Base-by-base conservation (phyloP, 768 basidiomycete genomes). In the Hygrophoropsis aurantiaca region DNA sequence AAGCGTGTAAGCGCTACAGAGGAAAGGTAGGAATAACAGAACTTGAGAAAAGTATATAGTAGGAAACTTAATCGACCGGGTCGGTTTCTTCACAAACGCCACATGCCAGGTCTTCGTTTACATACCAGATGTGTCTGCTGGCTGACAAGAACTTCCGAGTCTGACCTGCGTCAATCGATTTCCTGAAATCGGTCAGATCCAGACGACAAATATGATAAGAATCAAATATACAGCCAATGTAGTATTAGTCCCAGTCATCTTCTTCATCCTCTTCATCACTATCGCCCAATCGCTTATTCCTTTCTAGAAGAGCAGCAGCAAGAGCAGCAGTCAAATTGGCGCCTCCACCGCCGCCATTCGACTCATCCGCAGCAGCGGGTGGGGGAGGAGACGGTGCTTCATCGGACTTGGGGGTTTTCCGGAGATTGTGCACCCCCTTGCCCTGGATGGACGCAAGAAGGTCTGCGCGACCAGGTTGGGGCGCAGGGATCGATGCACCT, bases 251-350 rank as follows among this genome's bases (percentile, higher is more conserved):
- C 61, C 86, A 87, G 48, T 82, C 83, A 26, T 84, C 82, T 19
- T 86, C 84, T 0, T 84, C 84, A 4, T 87, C 87, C 18, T 87
- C 85, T 41, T 87, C 85, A 55, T 90, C 87, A 57, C 87, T 89
- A 55, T 93, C 90, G 2, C 88, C 92, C 55, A 95, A 70, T 59
- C 89, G 85, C 71, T 88, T 91, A 62, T 90, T 95, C 55, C 94
- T 71, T 62, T 86, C 81, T 56, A 84, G 69, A 52, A 97, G 66
- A 1, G 93, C 93, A 40, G 82, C 87, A 5, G 92, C 94, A 38
- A 97, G 71, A 7, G 91, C 90, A 4, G 81, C 75, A 0, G 93
- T 92, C 50, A 95, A 64, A 67, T 94, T 85, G 39, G 59, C 67
- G 2, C 64, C 62, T 8, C 59, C 59, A 5, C 70, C 62, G 11